Evolutionary conservation across 805 yeast species (phyloP).

Genomic region (Metschnikowia dekortorum): DNA sequence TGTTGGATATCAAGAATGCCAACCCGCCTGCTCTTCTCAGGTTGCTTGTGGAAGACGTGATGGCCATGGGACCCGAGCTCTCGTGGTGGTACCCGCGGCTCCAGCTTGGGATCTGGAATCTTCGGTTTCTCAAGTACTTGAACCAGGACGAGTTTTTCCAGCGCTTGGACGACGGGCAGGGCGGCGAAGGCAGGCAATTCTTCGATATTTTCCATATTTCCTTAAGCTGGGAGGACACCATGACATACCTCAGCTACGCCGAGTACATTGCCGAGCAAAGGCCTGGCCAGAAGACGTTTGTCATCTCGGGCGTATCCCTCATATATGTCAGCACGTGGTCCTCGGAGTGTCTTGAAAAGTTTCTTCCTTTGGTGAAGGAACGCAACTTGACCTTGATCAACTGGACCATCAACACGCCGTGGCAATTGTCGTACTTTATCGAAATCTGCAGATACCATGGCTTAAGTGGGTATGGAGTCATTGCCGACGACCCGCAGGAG

Average conservation of each 20-base stretch:
- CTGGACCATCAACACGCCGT: constrained; percentile 38
- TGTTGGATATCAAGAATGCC: constrained; percentile 38
- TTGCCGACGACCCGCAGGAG: constrained; percentile 33
- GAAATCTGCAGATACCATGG: constrained; percentile 22
- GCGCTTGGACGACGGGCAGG: constrained; percentile 13
- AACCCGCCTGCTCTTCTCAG: constrained; percentile 34
- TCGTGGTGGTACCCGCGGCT: constrained; percentile 36
- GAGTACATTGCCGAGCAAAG: constrained; percentile 25
- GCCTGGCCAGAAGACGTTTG: constrained; percentile 18
- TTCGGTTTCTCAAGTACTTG: constrained; percentile 33
- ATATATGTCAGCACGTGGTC: constrained; percentile 39
- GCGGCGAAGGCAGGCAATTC: constrained; percentile 7
- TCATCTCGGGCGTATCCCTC: constrained; percentile 34
- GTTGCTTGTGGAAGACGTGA: constrained; percentile 26
- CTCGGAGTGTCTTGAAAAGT: constrained; percentile 27
- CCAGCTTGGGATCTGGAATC: constrained; percentile 40
- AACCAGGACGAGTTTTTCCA: constrained; percentile 38
- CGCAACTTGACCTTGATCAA: constrained; percentile 31
- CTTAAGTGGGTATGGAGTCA: constrained; percentile 32
- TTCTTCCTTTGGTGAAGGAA: constrained; percentile 32
- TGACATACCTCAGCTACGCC: constrained; percentile 33
- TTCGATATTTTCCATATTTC: constrained; percentile 37
- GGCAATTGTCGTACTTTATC: constrained; percentile 32
- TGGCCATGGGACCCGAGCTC: constrained; percentile 26
- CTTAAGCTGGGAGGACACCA: constrained; percentile 29